Base-by-base conservation (phyloP, 1,284 basidiomycete genomes). In the Leccinum huronense region DNA sequence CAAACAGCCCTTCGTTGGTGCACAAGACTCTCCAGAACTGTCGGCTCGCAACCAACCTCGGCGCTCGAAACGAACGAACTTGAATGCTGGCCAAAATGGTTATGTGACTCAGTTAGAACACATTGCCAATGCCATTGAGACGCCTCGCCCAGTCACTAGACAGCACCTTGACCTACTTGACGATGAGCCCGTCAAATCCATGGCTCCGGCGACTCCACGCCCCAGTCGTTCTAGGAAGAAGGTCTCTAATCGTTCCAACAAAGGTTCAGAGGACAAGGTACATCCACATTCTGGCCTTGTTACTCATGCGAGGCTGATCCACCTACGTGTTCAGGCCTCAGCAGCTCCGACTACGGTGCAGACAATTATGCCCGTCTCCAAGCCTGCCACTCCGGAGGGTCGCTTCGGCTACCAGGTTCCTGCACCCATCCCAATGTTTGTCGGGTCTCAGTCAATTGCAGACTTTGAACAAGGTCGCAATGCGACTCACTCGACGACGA, bases 311-410 rank as follows among this genome's bases (percentile, higher is more conserved):
- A 36, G 36, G 36, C 19, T 51, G 19, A 51, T 51, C 6, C 10
- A 23, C n/a, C 48, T 11, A 51, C 48, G 10, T 5, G 10, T 51
- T 19, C 10, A 23, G 19, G 19, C 19, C 9, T 91, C 89, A 67
- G 98, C 96, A 6, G 90, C 98, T 71, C 38, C 38, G 99, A 97
- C 42, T 45, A 45, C n/a, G 16, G 42, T 45, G 16, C 42, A 45
- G 42, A 45, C n/a, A n/a, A 19, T 19, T 13, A 45, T 45, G 42
- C 42, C 42, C 8, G n/a, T 45, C 42, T 45, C 42, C 42, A n/a
- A 19, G 42, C 42, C 42, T 45, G 42, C 42, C 9, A 9, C 42
- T 45, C 42, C 42, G 19, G 42, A 45, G 16, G 42, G 42, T 16
- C n/a, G 10, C 19, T 45, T 45, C 10, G 42, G 42, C 42, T 45